Conservation (phyloP, 169 alveolate species). For the Cryptosporidium canis region DNA sequence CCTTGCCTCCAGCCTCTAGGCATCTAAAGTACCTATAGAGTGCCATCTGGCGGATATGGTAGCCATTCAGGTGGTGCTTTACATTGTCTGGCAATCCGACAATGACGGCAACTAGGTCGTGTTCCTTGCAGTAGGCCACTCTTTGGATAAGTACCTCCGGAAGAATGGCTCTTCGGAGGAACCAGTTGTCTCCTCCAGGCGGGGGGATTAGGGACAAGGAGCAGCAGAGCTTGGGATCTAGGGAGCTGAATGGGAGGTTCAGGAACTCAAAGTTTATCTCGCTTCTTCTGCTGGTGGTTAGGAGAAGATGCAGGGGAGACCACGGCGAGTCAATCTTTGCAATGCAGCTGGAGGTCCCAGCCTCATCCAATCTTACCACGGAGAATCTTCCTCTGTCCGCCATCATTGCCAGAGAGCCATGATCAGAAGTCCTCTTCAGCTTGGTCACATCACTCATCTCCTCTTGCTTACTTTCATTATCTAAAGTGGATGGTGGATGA, state of each 20-base stretch:
- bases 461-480: not conserved
- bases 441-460: not conserved
- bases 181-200: conserved; percentile 33
- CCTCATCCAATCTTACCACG: not conserved
- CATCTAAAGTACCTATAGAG: conserved; percentile 59
- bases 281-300: not conserved
- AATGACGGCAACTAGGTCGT: conserved; percentile 37
- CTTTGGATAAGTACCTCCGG: conserved; percentile 60
- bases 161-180: conserved; percentile 17
- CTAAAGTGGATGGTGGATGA: conserved; percentile 26
- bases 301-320: conserved; percentile 31
- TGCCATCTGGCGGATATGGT: conserved; percentile 66
- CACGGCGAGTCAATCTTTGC: conserved; percentile 61
- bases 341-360: conserved; percentile 8
- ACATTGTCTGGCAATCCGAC: conserved; percentile 68
- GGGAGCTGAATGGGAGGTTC: not conserved
- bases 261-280: conserved; percentile 38
- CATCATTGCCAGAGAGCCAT: conserved; percentile 2
- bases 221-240: not conserved
- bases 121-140: conserved; percentile 30
- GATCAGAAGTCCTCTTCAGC: not conserved
- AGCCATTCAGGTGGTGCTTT: conserved; percentile 65
- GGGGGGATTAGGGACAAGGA: conserved; percentile 2
- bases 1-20: conserved; percentile 70
- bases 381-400: conserved; percentile 18